Evolutionary conservation across 2,329 filamentous ascomycete genomes (phyloP), one percentile per base, ranked within the genome.

Genomic region (Epichloe gansuensis): DNA sequence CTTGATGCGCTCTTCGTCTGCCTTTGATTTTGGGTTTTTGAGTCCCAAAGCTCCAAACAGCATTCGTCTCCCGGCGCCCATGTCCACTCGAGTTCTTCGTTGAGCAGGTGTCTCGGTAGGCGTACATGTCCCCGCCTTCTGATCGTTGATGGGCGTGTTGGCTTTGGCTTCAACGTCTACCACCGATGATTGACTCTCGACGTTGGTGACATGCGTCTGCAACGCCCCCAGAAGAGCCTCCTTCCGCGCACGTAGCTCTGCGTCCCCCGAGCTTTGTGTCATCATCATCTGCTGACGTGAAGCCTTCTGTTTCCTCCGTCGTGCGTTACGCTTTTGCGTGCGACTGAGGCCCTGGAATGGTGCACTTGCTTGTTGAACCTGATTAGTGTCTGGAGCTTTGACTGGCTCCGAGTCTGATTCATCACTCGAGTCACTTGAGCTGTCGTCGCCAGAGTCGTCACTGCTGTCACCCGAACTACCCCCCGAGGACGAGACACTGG

Each of bases 11-110:
- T 83, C 78, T 61, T 84, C 84, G 17, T 89, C 85, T 34, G 77
- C 75, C 58, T 84, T 82, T 1, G 74, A 81, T 60, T 82, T 85
- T 1, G 87, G 85, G 4, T 75, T 76, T 51, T 80, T 80, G 9
- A 89, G 66, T 3, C 86, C 87, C 3, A 91, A 71, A 6, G 85
- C 83, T 8, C 82, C 82, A 59, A 89, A 87, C 0, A 91, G 65
- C 52, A 90, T 71, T 57, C 87, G 77, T 50, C 80, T 76, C 2
- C 82, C 80, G 49, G 83, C 82, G 15, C 74, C 77, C 34, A 88
- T 55, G 52, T 78, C 67, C 8, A 70, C 54, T 17, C 50, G 63
- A n/a, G 12, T 23, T 47, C 43, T 15, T 31, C 53, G 39, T 11
- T 49, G 41, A 6, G 41, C 44, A n/a, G 12, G 13, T 13, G 41